Percentiles rank a stretch among this genome's conserved stretches.
These are phyloP conservation scores for Torulaspora indica DNA, from an alignment of 805 yeast species.

Conservation along the genomic window DNA sequence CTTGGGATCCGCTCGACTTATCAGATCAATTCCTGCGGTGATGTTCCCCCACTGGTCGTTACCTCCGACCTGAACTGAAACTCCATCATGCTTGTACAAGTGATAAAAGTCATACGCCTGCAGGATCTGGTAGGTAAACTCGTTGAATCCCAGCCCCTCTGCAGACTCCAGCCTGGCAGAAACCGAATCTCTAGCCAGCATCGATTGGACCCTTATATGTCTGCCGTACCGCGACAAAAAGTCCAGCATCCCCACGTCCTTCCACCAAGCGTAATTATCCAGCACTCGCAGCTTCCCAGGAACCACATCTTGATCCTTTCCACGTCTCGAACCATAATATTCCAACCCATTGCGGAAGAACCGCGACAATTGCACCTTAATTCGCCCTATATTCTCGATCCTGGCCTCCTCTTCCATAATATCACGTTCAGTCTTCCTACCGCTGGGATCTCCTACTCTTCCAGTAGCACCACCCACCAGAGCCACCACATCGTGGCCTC, in stretches of 20 bases:
- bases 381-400: conserved; percentile 51
- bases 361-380: conserved; percentile 54
- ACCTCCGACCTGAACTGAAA: conserved; percentile 85
- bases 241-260: conserved; percentile 63
- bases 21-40: conserved; percentile 89
- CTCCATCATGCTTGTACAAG: conserved; percentile 52
- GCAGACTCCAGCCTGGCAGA: conserved; percentile 64
- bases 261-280: conserved; percentile 87
- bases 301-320: conserved; percentile 20
- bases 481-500: conserved; percentile 83
- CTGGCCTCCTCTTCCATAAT: conserved; percentile 51
- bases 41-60: conserved; percentile 98
- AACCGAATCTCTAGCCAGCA: conserved; percentile 86
- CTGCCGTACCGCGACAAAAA: conserved; percentile 75
- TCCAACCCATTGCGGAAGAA: conserved; percentile 59
- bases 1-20: conserved; percentile 48
- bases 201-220: conserved; percentile 73
- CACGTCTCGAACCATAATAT: conserved; percentile 48
- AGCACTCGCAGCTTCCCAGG: conserved; percentile 43
- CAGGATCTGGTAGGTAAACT: conserved; percentile 84
- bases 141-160: conserved; percentile 85
- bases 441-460: conserved; percentile 94
- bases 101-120: conserved; percentile 95
- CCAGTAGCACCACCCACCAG: conserved; percentile 96
- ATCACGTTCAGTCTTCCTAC: conserved; percentile 70